Percentiles rank a stretch among this genome's conserved stretches.
phyloP scores from a whole-genome alignment of 371 early-diverging fungal genomes.

The Sporodiniella umbellata region DNA sequence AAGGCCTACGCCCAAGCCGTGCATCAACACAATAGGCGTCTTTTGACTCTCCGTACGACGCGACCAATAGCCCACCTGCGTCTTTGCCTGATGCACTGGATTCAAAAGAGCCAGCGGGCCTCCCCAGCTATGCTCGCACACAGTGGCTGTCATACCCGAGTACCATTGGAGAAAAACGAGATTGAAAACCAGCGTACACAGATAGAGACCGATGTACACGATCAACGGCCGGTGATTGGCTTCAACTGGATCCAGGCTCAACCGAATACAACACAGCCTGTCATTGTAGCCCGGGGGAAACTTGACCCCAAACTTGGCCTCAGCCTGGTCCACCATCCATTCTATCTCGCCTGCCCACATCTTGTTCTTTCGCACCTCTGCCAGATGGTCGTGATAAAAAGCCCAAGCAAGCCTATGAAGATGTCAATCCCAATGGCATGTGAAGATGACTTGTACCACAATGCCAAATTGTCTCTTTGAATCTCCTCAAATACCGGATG shows the following conservation, averaged over 20 bases:
- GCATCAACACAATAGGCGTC: slow-evolving; percentile 63
- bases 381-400: slow-evolving; percentile 48
- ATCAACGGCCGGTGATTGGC: slow-evolving; percentile 60
- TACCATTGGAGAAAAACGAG: slow-evolving; percentile 13
- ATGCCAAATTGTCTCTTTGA: slow-evolving; percentile 42
- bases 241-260: slow-evolving; percentile 59
- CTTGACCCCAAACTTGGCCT: slow-evolving; percentile 33
- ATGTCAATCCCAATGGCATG: not conserved
- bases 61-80: slow-evolving; percentile 29
- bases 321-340: slow-evolving; percentile 43
- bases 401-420: slow-evolving; percentile 54
- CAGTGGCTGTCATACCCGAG: slow-evolving; percentile 22
- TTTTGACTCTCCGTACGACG: slow-evolving; percentile 8
- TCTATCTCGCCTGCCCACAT: slow-evolving; percentile 43
- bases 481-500: slow-evolving; percentile 44
- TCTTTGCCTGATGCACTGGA: not conserved
- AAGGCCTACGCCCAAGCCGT: slow-evolving; percentile 66
- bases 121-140: slow-evolving; percentile 24
- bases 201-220: slow-evolving; percentile 44
- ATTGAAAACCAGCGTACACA: slow-evolving; percentile 28
- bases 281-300: slow-evolving; percentile 55
- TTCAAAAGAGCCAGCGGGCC: slow-evolving; percentile 11
- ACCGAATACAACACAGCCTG: slow-evolving; percentile 49
- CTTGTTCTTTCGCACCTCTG: slow-evolving; percentile 27
- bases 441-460: slow-evolving; percentile 32